Percentiles rank a stretch among this genome's conserved stretches.
phyloP scores from a whole-genome alignment of 208 protist species.

The Crithidia thermophila region DNA sequence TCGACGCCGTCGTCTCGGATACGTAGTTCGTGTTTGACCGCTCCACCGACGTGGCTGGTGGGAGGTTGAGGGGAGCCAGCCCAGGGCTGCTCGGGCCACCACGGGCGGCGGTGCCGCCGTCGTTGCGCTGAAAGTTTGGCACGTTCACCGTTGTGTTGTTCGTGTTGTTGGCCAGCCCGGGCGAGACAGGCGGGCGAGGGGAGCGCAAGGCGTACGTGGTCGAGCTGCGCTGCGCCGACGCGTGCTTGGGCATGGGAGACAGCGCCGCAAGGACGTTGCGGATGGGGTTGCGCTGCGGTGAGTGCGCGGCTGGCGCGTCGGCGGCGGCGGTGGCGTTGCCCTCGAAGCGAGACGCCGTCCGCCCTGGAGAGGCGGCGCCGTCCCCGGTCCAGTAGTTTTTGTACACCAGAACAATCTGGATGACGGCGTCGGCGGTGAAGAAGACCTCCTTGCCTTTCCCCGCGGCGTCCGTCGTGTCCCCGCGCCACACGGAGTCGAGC shows the following conservation, averaged over 20 bases:
- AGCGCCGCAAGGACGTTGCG: conserved; percentile 21
- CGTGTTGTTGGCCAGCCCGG: neutral
- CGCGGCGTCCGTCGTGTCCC: conserved; percentile 31
- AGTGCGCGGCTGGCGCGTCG: conserved; percentile 7
- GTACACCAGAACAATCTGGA: conserved; percentile 77
- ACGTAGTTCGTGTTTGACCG: conserved; percentile 3
- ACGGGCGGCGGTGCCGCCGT: conserved; percentile 3
- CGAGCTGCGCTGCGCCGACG: neutral
- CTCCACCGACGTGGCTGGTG: neutral
- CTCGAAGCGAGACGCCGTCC: conserved; percentile 7
- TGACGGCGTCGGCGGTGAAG: conserved; percentile 67
- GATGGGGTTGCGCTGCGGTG: conserved; percentile 13
- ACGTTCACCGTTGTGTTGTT: neutral
- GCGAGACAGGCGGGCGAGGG: neutral
- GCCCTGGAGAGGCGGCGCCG: neutral
- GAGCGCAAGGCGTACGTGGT: conserved; percentile 10
- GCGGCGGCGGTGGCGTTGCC: neutral
- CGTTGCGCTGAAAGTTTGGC: neutral
- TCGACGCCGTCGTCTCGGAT: conserved; percentile 3
- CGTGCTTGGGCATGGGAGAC: conserved; percentile 2
- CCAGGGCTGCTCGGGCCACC: neutral
- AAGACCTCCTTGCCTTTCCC: conserved; percentile 35
- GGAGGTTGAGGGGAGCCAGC: neutral
- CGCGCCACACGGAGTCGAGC: conserved; percentile 79
- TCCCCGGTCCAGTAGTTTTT: conserved; percentile 44